Evolutionary conservation across 306 rosid species (phyloP), one percentile per base, ranked within the genome.

Genomic region (Corylus avellana): DNA sequence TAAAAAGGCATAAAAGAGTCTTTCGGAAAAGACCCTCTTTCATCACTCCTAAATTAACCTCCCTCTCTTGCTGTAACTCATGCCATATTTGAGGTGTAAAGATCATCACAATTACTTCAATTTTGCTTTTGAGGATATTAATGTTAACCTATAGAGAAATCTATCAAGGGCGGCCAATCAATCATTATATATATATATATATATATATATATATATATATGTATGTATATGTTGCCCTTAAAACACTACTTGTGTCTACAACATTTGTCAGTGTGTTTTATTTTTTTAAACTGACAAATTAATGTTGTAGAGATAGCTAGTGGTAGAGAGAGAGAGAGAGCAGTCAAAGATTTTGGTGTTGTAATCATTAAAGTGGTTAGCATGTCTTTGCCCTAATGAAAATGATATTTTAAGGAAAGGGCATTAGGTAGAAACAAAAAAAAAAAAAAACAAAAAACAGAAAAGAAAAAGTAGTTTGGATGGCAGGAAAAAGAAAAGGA

Each of bases 351-450:
- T 92, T 86, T 87, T 83, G 92, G 64, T 84, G 6, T 78, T 12
- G 97, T 78, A 89, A 92, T 94, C 84, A 94, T 92, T 91, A 89
- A 91, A 94, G 94, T 70, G 51, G 78, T 39, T 54, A 74, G 79
- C 55, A 72, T 87, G 90, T 87, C 97, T 91, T 91, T 91, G 82
- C 82, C 78, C 84, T 81, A 72, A 82, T 92, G 92, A 88, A 94
- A 94, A 92, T 92, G 90, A 91, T 94, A 91, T 89, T 94, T 94
- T 91, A 91, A 91, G 91, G 81, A 91, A 91, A 91, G 91, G 81
- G 77, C 81, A 78, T 81, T 78, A 77, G 64, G 87, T 48, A 82
- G 87, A 85, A 84, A 82, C 77, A 82, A 87, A 83, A 87, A 32
- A 87, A 85, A 84, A 81, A 79, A 82, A 87, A 83, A 87, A 22